These are phyloP conservation scores for Pleurotus pulmonarius DNA, from an alignment of 768 basidiomycete species.

Conservation along the genomic window DNA sequence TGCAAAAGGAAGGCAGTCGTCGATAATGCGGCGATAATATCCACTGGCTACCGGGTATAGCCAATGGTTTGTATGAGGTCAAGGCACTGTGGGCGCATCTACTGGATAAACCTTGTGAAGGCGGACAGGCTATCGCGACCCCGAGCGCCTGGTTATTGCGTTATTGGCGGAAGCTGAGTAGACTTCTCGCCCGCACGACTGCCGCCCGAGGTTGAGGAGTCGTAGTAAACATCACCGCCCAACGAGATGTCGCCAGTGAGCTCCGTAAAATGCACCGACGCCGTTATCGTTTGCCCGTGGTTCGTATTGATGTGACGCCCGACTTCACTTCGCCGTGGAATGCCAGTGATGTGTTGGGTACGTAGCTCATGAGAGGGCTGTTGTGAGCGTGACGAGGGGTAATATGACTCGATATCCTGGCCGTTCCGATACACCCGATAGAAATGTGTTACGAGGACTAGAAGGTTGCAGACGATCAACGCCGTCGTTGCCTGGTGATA, in stretches of 20 bases:
- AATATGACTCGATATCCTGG: conserved; percentile 21
- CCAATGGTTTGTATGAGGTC: no score
- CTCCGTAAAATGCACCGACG: background rate
- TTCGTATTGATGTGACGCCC: background rate
- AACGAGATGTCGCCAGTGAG: background rate
- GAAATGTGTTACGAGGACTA: conserved; percentile 20
- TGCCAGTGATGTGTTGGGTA: background rate
- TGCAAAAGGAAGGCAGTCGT: no score
- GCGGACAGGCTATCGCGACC: background rate
- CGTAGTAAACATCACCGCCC: background rate
- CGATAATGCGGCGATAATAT: no score
- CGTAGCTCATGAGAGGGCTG: background rate
- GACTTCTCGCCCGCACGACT: background rate
- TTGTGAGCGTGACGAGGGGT: background rate
- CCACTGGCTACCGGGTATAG: no score
- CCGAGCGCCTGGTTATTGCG: background rate
- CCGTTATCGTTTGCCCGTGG: background rate
- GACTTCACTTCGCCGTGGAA: background rate
- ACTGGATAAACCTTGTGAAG: background rate
- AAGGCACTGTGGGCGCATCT: background rate
- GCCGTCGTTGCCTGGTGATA: conserved; percentile 11
- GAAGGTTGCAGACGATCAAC: conserved; percentile 18
- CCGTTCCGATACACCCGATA: conserved; percentile 16
- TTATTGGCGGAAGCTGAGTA: background rate
- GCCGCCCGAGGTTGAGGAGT: background rate